These are phyloP conservation scores for Nakaseomyces glabratus DNA, from an alignment of 1,139 yeast genomes.

Conservation along the genomic window DNA sequence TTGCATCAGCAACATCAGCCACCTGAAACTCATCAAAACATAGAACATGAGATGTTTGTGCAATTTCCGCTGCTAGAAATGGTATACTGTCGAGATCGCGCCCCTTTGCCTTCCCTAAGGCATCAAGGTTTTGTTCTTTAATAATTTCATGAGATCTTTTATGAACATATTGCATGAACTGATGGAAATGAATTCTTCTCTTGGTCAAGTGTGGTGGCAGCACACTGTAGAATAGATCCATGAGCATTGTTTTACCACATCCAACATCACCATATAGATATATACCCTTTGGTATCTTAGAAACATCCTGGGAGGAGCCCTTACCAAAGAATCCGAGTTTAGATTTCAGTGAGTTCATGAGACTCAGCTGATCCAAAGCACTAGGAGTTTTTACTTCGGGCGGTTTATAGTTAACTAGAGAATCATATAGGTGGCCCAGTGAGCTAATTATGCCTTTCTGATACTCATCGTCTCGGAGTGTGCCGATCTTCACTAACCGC, in stretches of 20 bases:
- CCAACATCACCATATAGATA: constrained; percentile 97
- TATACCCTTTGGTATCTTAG: constrained; percentile 59
- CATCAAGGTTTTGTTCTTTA: constrained; percentile 23
- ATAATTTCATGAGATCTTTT: constrained; percentile 68
- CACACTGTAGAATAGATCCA: constrained; percentile 87
- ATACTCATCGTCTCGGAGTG: constrained; percentile 54
- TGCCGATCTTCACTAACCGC: constrained; percentile 42
- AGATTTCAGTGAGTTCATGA: constrained; percentile 33
- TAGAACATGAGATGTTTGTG: constrained; percentile 62
- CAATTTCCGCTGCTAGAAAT: constrained; percentile 71
- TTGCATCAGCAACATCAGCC: constrained; percentile 96
- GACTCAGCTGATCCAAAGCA: constrained; percentile 38
- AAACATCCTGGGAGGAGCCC: constrained; percentile 3
- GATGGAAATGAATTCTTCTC: constrained; percentile 84
- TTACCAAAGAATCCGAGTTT: constrained; percentile 10
- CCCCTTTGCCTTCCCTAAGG: constrained; percentile 33
- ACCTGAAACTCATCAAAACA: constrained; percentile 97
- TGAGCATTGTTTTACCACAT: constrained; percentile 95
- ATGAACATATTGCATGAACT: constrained; percentile 91
- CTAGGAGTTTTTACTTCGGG: constrained; percentile 46
- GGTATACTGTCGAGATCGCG: constrained; percentile 78
- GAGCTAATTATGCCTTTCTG: constrained; percentile 53
- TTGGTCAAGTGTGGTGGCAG: constrained; percentile 71
- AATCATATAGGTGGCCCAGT: constrained; percentile 44
- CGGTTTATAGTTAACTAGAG: constrained; percentile 44